Conservation (phyloP, 176 grass and related monocot genomes). For the Oryza meyeriana region DNA sequence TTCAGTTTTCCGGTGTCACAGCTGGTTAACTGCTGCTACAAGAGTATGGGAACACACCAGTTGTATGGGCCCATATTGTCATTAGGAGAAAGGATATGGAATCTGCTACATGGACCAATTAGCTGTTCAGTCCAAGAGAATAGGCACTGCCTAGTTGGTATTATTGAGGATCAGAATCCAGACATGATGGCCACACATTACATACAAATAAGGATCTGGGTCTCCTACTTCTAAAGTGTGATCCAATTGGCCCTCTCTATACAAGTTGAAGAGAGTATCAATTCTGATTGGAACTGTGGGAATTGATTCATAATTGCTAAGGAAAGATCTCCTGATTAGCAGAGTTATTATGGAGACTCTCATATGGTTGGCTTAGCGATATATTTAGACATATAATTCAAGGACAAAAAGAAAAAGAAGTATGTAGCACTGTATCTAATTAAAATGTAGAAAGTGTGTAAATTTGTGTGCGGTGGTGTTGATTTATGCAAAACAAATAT, state of each 20-base stretch:
- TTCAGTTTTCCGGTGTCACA: not conserved
- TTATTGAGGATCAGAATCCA: not conserved
- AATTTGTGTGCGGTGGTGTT: not conserved
- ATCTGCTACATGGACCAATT: not conserved
- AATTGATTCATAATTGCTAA: not conserved
- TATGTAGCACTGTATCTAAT: not conserved
- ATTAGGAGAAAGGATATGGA: conserved; percentile 3
- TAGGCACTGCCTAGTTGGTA: not conserved
- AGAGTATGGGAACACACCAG: not conserved
- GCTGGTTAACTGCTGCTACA: not conserved
- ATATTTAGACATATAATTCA: not conserved
- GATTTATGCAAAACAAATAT: not conserved
- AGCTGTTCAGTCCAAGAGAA: conserved; percentile 31
- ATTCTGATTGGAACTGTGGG: not conserved
- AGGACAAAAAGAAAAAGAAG: not conserved
- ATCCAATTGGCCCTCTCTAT: not conserved
- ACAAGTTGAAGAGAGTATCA: not conserved
- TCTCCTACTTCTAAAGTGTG: not conserved
- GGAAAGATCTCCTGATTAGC: not conserved
- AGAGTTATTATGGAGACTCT: not conserved
- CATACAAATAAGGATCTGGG: not conserved
- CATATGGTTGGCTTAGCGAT: not conserved
- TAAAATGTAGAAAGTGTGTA: not conserved
- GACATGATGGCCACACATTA: not conserved
- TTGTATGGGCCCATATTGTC: not conserved